Evolutionary conservation across 2,329 filamentous ascomycete species (phyloP).

Genomic region (Sarocladiaceae sp.): DNA sequence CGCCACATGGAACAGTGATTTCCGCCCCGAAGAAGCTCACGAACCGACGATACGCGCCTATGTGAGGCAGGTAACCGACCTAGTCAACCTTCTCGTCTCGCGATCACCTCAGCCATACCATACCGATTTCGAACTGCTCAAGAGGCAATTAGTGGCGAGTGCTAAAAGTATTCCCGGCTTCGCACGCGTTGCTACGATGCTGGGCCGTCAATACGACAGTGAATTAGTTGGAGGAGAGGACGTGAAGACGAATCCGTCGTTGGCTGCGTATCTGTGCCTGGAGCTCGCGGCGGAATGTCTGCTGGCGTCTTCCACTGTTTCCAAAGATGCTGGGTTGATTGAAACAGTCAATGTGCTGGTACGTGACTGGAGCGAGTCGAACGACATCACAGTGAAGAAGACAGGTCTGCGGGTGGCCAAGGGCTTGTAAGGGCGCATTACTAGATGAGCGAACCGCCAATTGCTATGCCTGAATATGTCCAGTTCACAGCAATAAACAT

Average conservation of each 20-base stretch:
- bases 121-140: conserved; percentile 16
- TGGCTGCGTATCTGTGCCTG: neutral
- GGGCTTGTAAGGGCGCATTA: too few species aligned
- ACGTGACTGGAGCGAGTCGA: too few species aligned
- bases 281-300: neutral
- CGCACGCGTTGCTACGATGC: neutral
- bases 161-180: neutral
- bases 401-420: too few species aligned
- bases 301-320: too few species aligned
- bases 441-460: too few species aligned
- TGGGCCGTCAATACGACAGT: neutral
- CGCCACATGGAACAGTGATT: conserved; percentile 11
- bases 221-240: too few species aligned
- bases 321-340: too few species aligned
- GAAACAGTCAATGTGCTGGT: too few species aligned
- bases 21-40: too few species aligned
- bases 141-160: conserved; percentile 6
- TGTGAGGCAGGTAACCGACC: conserved; percentile 11
- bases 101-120: conserved; percentile 20
- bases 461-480: too few species aligned
- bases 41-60: neutral
- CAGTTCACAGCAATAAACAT: too few species aligned
- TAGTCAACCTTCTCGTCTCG: conserved; percentile 13
- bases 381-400: too few species aligned
- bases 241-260: neutral